Evolutionary conservation across 2,329 filamentous ascomycete genomes (phyloP), one percentile per base, ranked within the genome.

Genomic region (Colletotrichum kahawae): DNA sequence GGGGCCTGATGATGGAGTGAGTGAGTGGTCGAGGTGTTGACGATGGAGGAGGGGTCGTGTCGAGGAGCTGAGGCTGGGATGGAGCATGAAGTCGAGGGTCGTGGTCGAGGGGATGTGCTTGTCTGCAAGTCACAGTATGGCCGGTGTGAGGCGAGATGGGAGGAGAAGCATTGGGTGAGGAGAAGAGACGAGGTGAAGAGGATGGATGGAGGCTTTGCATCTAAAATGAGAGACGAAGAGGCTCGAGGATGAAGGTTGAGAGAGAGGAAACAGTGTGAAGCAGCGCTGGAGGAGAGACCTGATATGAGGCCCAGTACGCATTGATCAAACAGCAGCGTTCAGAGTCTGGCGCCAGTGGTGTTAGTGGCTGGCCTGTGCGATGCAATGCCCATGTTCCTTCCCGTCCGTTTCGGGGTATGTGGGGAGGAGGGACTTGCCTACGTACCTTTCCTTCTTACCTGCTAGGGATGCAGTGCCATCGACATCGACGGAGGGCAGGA

Each of bases 321-420:
- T 18, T 43, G 38, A 43, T 43, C 38, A 33, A 36, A 12, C 24
- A 18, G 60, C 21, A 38, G 60, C 33, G 21, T 24, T 24, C 51
- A 56, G n/a, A 63, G 21, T 16, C 43, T 24, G 34, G 33, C 33
- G 33, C 21, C 21, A 13, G 60, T 18, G 60, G 18, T 16, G 18
- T 29, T 60, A 12, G 57, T 31, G 51, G n/a, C 36, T 74, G 68
- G 67, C 67, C 43, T 65, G 63, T 71, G 62, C 69, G 69, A 18
- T 24, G 62, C 56, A 56, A 13, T 56, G 65, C 33, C 21, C n/a
- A 54, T 70, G 56, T 70, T 57, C 34, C 69, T 71, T 75, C 69
- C 72, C 72, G 69, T 67, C 69, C 48, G 72, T 75, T 72, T 75
- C 72, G 72, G 69, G 63, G 72, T 67, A 75, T 75, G 72, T 63